Conservation (phyloP, 345 rosid genomes). For the Boechera retrofracta region DNA sequence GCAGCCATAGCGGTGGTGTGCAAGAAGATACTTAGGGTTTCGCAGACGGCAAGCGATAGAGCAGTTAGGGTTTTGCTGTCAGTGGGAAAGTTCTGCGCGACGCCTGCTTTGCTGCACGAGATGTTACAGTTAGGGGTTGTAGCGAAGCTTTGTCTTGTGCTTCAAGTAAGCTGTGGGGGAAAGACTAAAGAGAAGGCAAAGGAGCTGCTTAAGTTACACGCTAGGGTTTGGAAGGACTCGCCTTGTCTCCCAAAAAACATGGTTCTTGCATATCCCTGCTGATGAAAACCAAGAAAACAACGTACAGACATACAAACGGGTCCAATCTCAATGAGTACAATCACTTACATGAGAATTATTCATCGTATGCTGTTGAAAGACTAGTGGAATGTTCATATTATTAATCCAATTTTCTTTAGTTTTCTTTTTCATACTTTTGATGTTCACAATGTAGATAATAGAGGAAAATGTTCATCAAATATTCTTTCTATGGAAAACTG, state of each 20-base stretch:
- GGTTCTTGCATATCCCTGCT: conserved; percentile 51
- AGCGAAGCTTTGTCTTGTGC: conserved; percentile 66
- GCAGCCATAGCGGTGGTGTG: conserved; percentile 77
- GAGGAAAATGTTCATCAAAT: conserved; percentile 29
- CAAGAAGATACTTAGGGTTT: conserved; percentile 78
- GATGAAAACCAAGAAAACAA: conserved; percentile 29
- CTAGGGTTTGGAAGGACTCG: conserved; percentile 67
- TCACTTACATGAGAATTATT: conserved; percentile 35
- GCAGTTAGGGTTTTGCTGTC: conserved; percentile 68
- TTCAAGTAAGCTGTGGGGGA: conserved; percentile 57
- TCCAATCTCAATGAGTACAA: conserved; percentile 34
- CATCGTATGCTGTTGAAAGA: conserved; percentile 1
- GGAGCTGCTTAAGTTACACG: conserved; percentile 71
- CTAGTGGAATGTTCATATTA: conserved; percentile 20
- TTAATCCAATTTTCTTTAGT: conserved; percentile 16
- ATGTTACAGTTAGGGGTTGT: conserved; percentile 80
- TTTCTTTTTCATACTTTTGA: conserved; percentile 16
- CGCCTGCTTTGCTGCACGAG: conserved; percentile 57
- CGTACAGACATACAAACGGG: conserved; percentile 16
- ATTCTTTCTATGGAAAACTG: background rate
- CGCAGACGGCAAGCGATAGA: conserved; percentile 63
- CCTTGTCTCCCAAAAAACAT: conserved; percentile 56
- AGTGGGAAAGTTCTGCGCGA: conserved; percentile 64
- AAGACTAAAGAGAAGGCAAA: conserved; percentile 64
- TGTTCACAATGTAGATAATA: conserved; percentile 34